Conservation (phyloP, 192 early-diverging fungal species). For the Gamsiella multidivaricata region DNA sequence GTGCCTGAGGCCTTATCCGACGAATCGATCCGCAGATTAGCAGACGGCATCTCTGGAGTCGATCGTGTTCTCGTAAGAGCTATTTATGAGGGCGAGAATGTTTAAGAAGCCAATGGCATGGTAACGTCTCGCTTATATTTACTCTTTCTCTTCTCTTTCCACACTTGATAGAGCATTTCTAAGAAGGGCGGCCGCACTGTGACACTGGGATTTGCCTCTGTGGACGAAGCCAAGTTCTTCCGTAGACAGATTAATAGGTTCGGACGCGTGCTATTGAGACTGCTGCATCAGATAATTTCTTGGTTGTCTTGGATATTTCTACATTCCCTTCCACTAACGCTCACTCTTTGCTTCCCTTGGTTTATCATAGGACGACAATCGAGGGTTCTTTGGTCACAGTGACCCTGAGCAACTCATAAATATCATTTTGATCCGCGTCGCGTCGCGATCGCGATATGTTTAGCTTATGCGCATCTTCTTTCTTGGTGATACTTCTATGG, state of each 20-base stretch:
- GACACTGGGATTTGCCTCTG: slow-evolving; percentile 36
- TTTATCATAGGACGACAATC: slow-evolving; percentile 26
- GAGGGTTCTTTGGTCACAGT: slow-evolving; percentile 49
- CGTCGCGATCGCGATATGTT: no score
- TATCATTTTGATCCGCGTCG: not conserved
- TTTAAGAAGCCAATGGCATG: not conserved
- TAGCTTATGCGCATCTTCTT: no score
- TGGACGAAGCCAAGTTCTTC: slow-evolving; percentile 53
- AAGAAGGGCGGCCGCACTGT: slow-evolving; percentile 25
- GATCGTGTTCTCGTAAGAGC: slow-evolving; percentile 38
- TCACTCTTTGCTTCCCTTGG: not conserved
- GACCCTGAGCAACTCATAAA: slow-evolving; percentile 34
- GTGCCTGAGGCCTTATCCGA: slow-evolving; percentile 33
- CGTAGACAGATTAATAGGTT: slow-evolving; percentile 59
- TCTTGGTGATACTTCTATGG: no score
- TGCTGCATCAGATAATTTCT: not conserved
- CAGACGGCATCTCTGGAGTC: slow-evolving; percentile 39
- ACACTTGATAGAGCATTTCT: slow-evolving; percentile 25
- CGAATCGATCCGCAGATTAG: slow-evolving; percentile 22
- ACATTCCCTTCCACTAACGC: not conserved
- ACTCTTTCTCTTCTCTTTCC: not conserved
- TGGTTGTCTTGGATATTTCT: not conserved
- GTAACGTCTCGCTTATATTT: not conserved
- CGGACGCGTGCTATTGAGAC: not conserved
- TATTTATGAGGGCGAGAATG: not conserved